Evolutionary conservation across 805 yeast genomes (phyloP).

Genomic region (Debaryomyces maramus): DNA sequence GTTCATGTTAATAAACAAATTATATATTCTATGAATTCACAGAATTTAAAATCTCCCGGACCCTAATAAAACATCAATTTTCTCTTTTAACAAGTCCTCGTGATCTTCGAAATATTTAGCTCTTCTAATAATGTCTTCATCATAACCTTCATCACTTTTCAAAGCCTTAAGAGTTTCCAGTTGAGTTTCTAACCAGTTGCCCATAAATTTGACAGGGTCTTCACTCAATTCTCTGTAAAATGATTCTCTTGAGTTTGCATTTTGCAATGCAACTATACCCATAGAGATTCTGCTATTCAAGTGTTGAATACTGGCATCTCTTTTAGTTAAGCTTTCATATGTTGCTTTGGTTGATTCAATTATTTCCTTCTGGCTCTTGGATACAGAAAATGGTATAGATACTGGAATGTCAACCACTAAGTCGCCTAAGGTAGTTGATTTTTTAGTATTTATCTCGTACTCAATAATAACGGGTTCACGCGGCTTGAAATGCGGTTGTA

Average conservation of each 20-base stretch:
- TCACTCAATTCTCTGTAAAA: conserved; percentile 74
- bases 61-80: conserved; percentile 71
- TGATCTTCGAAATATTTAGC: conserved; percentile 79
- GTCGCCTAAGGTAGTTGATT: conserved; percentile 78
- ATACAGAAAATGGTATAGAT: conserved; percentile 39
- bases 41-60: conserved; percentile 43
- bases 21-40: background rate
- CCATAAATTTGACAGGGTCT: conserved; percentile 75
- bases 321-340: conserved; percentile 43
- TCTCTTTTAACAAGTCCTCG: conserved; percentile 63
- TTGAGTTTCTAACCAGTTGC: conserved; percentile 76
- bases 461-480: conserved; percentile 76
- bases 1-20: background rate
- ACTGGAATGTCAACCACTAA: conserved; percentile 68
- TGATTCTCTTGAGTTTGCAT: conserved; percentile 63
- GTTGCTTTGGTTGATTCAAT: conserved; percentile 37
- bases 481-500: conserved; percentile 72
- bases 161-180: conserved; percentile 81
- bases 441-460: conserved; percentile 74
- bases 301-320: conserved; percentile 45
- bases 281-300: conserved; percentile 45
- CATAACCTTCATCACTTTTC: conserved; percentile 85
- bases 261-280: conserved; percentile 54
- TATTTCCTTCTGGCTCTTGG: conserved; percentile 37
- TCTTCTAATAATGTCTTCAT: conserved; percentile 84